Percentiles rank a stretch among this genome's conserved stretches.
Conservation (phyloP, 139 green algal species). For the Auxenochlorella protothecoides region DNA sequence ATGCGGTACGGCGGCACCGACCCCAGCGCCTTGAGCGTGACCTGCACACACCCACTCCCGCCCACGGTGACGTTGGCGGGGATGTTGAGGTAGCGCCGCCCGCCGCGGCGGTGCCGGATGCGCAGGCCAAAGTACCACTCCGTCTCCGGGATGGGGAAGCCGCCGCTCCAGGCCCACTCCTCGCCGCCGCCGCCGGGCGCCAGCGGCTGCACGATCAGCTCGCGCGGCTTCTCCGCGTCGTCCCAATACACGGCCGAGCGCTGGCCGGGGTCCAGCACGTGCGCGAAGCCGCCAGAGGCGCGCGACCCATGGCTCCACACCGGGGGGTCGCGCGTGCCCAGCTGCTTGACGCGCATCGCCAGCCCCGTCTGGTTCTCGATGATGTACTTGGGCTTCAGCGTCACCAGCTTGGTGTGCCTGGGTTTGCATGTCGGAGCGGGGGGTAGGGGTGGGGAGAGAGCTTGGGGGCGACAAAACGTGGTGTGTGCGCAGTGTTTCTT, state of each 20-base stretch:
- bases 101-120: slow-evolving; percentile 27
- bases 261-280: slow-evolving; percentile 24
- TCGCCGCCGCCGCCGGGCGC: slow-evolving; percentile 4
- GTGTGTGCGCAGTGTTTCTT: no score
- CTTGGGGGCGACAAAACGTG: neutral
- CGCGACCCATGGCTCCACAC: neutral
- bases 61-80: slow-evolving; percentile 76
- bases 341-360: slow-evolving; percentile 70
- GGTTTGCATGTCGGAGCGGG: neutral
- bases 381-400: slow-evolving; percentile 76
- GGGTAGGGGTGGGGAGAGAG: neutral
- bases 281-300: slow-evolving; percentile 42
- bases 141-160: slow-evolving; percentile 50
- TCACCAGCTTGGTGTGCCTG: slow-evolving; percentile 54
- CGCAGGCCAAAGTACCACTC: slow-evolving; percentile 70
- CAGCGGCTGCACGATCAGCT: slow-evolving; percentile 55
- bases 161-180: slow-evolving; percentile 49
- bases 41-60: slow-evolving; percentile 35
- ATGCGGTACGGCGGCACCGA: slow-evolving; percentile 61
- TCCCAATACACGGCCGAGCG: slow-evolving; percentile 58
- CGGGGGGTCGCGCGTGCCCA: slow-evolving; percentile 43
- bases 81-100: slow-evolving; percentile 58
- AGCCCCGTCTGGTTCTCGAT: slow-evolving; percentile 74
- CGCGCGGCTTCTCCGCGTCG: slow-evolving; percentile 33
- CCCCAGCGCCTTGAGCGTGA: slow-evolving; percentile 41